phyloP scores from a whole-genome alignment of 495 filamentous ascomycete genomes.

The Jackrogersella minutella region DNA sequence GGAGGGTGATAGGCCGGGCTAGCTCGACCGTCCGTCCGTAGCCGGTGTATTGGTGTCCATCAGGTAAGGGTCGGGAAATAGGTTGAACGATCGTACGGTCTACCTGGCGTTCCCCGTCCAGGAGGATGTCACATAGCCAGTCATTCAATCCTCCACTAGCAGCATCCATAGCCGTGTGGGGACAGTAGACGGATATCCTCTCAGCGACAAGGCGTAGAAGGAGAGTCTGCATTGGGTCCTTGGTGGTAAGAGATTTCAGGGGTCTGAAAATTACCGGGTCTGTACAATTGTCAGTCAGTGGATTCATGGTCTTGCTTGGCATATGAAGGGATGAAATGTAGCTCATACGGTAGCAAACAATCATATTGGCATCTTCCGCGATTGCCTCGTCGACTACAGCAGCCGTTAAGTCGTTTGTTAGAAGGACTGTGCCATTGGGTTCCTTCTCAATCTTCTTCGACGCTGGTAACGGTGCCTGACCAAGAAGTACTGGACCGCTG shows the following conservation, averaged over 20 bases:
- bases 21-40: slow-evolving; percentile 81
- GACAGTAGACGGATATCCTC: slow-evolving; percentile 94
- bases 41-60: slow-evolving; percentile 71
- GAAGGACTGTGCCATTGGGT: slow-evolving; percentile 63
- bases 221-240: slow-evolving; percentile 84
- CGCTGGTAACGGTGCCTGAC: slow-evolving; percentile 33
- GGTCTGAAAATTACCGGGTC: slow-evolving; percentile 96
- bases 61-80: slow-evolving; percentile 44
- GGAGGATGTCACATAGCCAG: slow-evolving; percentile 91
- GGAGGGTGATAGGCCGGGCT: slow-evolving; percentile 62
- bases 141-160: slow-evolving; percentile 87
- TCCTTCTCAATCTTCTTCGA: slow-evolving; percentile 9
- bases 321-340: neutral
- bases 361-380: slow-evolving; percentile 71
- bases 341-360: slow-evolving; percentile 86
- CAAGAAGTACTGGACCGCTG: slow-evolving; percentile 38
- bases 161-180: slow-evolving; percentile 93
- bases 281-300: slow-evolving; percentile 46
- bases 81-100: slow-evolving; percentile 50
- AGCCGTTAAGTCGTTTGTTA: slow-evolving; percentile 90
- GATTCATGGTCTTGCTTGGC: neutral
- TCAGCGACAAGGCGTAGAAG: slow-evolving; percentile 83
- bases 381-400: slow-evolving; percentile 94
- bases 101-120: slow-evolving; percentile 44
- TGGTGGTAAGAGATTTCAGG: slow-evolving; percentile 84